phyloP scores from a whole-genome alignment of 2,329 filamentous ascomycete species.

The Xylaria sp. region DNA sequence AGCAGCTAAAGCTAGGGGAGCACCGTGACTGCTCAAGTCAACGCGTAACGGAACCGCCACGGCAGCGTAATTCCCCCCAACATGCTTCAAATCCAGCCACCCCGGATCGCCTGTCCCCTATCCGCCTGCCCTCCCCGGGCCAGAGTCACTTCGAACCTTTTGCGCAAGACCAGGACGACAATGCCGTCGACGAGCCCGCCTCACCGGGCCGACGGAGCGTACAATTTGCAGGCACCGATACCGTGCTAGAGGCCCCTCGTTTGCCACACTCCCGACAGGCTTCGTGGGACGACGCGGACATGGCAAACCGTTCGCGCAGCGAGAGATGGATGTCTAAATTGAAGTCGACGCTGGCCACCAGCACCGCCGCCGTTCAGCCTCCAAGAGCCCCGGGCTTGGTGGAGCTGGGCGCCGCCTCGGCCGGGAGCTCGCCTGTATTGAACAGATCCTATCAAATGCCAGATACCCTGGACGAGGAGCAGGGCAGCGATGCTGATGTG shows the following conservation, averaged over 20 bases:
- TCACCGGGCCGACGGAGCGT: conserved; percentile 68
- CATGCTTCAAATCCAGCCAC: conserved; percentile 26
- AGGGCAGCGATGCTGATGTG: conserved; percentile 76
- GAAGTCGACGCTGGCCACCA: conserved; percentile 69
- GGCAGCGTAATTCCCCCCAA: conserved; percentile 36
- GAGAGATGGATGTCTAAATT: conserved; percentile 79
- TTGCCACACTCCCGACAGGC: conserved; percentile 63
- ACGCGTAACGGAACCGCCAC: conserved; percentile 42
- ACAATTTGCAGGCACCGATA: conserved; percentile 70
- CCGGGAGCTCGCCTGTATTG: conserved; percentile 55
- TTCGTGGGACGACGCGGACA: conserved; percentile 71
- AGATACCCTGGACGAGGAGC: conserved; percentile 58
- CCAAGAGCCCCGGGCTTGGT: conserved; percentile 47
- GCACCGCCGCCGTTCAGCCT: conserved; percentile 53
- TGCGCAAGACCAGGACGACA: conserved; percentile 27
- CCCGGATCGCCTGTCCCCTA: conserved; percentile 24
- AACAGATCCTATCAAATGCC: conserved; percentile 50
- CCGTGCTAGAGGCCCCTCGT: conserved; percentile 51
- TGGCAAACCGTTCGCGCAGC: conserved; percentile 60
- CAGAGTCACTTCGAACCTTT: conserved; percentile 16
- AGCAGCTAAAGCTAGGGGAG: conserved; percentile 25
- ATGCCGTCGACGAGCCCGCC: conserved; percentile 35
- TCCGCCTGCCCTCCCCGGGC: conserved; percentile 32
- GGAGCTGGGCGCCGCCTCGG: conserved; percentile 47
- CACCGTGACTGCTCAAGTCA: conserved; percentile 48